These are phyloP conservation scores for Keithomyces neogunnii DNA, from an alignment of 2,329 filamentous ascomycete genomes.

Conservation along the genomic window DNA sequence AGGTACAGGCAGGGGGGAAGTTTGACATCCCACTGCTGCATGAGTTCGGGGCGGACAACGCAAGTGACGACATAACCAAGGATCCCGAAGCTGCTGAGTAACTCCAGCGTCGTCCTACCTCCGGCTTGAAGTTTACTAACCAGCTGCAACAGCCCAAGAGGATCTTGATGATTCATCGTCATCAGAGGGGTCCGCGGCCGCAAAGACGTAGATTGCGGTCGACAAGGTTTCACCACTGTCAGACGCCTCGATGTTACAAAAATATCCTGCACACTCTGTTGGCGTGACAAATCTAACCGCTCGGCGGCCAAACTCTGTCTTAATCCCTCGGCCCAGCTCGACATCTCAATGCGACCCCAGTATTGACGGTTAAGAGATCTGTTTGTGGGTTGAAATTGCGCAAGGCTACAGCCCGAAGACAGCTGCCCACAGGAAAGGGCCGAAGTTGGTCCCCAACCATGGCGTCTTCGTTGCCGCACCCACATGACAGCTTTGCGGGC, in stretches of 20 bases:
- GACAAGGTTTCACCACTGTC: conserved; percentile 3
- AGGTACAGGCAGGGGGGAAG: not conserved
- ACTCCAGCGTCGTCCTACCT: conserved; percentile 61
- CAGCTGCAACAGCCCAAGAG: conserved; percentile 67
- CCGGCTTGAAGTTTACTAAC: conserved; percentile 56
- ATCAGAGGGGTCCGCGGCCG: not conserved
- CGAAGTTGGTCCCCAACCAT: conserved; percentile 8
- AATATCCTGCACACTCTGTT: not conserved
- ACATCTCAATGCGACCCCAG: conserved; percentile 24
- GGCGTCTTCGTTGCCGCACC: conserved; percentile 34
- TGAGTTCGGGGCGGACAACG: conserved; percentile 29
- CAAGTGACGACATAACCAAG: conserved; percentile 64
- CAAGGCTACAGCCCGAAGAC: not conserved
- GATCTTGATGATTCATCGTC: conserved; percentile 52
- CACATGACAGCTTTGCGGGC: conserved; percentile 75
- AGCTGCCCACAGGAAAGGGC: conserved; percentile 1
- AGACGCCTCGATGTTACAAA: conserved; percentile 6
- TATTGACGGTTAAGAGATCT: conserved; percentile 10
- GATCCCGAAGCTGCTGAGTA: conserved; percentile 66
- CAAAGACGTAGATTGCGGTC: not conserved
- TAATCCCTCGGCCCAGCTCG: conserved; percentile 28
- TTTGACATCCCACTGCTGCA: conserved; percentile 8
- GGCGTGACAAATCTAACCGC: conserved; percentile 13
- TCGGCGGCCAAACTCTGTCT: conserved; percentile 26
- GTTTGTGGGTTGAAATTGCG: not conserved